These are phyloP conservation scores for Podaxis mareebaensis DNA, from an alignment of 768 basidiomycete genomes.

Conservation along the genomic window DNA sequence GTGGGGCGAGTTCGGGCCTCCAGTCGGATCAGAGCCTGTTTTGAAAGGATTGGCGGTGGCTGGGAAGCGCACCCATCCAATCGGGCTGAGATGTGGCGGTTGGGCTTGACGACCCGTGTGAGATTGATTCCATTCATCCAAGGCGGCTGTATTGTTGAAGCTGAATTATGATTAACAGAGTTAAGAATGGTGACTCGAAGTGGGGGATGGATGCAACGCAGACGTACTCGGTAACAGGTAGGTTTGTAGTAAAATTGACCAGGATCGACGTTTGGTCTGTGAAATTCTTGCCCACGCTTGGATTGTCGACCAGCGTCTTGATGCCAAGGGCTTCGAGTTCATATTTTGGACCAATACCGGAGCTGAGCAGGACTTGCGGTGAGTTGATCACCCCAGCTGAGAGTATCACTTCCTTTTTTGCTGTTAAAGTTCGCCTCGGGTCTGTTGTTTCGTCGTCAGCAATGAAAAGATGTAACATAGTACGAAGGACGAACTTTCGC, in stretches of 20 bases:
- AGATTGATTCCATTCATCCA: neutral
- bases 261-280: constrained; percentile 26
- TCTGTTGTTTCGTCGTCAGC: constrained; percentile 2
- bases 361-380: constrained; percentile 31
- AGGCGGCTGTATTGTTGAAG: neutral
- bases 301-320: constrained; percentile 16
- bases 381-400: constrained; percentile 34
- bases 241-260: constrained; percentile 14
- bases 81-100: neutral
- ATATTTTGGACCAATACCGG: constrained; percentile 32
- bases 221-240: constrained; percentile 16
- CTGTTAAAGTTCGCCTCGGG: constrained; percentile 20
- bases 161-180: neutral
- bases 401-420: constrained; percentile 35
- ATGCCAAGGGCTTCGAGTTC: constrained; percentile 23
- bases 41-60: constrained; percentile 7
- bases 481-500: neutral
- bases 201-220: neutral
- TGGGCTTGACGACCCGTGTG: constrained; percentile 2
- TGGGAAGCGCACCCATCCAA: constrained; percentile 14
- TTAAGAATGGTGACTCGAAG: no score
- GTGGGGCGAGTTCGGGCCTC: neutral
- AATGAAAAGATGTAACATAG: neutral
- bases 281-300: constrained; percentile 19
- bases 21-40: constrained; percentile 7